Percentiles rank a stretch among this genome's conserved stretches.
phyloP scores from a whole-genome alignment of 768 basidiomycete species.

The Fomitopsis serialis region DNA sequence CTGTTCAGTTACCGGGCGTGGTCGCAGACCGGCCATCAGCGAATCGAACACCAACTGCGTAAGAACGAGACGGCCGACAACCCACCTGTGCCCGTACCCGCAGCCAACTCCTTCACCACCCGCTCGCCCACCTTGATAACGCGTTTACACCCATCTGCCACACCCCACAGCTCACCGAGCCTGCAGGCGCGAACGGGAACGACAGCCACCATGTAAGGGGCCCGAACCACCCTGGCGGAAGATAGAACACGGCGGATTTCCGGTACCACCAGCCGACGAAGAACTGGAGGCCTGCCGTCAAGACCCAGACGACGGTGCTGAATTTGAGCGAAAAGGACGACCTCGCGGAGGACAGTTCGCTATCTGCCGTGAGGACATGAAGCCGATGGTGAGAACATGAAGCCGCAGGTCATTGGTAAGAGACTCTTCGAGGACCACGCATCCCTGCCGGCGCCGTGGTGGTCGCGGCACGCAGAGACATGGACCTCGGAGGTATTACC shows the following conservation, averaged over 20 bases:
- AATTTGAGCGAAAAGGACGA: constrained; percentile 74
- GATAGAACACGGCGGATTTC: constrained; percentile 85
- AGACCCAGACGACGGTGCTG: constrained; percentile 67
- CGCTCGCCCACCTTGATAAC: constrained; percentile 77
- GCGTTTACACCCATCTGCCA: constrained; percentile 93
- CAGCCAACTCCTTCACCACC: constrained; percentile 55
- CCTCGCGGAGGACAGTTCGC: constrained; percentile 71
- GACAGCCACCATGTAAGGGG: constrained; percentile 85
- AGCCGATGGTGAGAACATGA: background rate
- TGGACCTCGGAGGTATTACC: background rate
- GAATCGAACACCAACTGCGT: background rate
- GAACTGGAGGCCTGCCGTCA: constrained; percentile 86
- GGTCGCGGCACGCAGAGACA: background rate
- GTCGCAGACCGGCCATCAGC: background rate
- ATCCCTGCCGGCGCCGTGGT: background rate
- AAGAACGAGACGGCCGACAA: background rate
- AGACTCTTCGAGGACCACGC: background rate
- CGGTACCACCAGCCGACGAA: constrained; percentile 89
- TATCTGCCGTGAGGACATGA: constrained; percentile 41
- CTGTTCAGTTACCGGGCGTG: constrained; percentile 10
- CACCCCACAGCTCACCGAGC: constrained; percentile 86
- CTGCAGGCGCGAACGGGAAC: constrained; percentile 84
- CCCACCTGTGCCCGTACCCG: constrained; percentile 28
- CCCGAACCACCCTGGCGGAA: constrained; percentile 88
- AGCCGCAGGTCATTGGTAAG: background rate